Evolutionary conservation across 2,329 filamentous ascomycete species (phyloP).

Genomic region (Ascochyta koolunga): DNA sequence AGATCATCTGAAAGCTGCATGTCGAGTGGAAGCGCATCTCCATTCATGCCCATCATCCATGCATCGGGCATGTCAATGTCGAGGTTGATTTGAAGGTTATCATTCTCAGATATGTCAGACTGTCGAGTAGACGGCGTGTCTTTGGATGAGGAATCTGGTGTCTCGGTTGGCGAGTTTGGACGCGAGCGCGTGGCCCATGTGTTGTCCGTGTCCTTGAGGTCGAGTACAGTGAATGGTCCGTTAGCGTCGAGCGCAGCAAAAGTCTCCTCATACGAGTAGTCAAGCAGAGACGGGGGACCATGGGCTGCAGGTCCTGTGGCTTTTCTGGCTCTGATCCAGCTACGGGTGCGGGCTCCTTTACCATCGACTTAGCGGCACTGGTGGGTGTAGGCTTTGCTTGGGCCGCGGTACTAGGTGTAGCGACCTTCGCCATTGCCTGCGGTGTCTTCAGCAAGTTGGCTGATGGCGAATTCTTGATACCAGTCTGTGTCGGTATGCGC

Average conservation of each 20-base stretch:
- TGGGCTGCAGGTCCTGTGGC: conserved; percentile 34
- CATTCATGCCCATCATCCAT: conserved; percentile 36
- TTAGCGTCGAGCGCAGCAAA: conserved; percentile 42
- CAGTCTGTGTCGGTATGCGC: conserved; percentile 45
- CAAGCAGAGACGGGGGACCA: conserved; percentile 38
- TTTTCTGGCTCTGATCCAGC: conserved; percentile 23
- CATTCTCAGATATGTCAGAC: conserved; percentile 52
- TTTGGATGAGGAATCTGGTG: conserved; percentile 46
- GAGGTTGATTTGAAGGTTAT: conserved; percentile 50
- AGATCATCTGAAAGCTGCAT: conserved; percentile 41
- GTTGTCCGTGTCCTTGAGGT: conserved; percentile 45
- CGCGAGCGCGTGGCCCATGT: conserved; percentile 43
- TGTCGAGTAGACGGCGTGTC: conserved; percentile 46
- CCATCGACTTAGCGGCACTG: conserved; percentile 30
- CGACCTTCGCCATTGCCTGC: conserved; percentile 41
- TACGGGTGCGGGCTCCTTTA: conserved; percentile 32
- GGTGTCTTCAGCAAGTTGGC: conserved; percentile 48
- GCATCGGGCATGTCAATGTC: conserved; percentile 44
- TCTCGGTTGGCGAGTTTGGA: conserved; percentile 39
- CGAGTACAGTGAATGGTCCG: conserved; percentile 39
- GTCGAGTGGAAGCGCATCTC: conserved; percentile 39
- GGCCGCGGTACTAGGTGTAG: conserved; percentile 41
- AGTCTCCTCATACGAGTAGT: conserved; percentile 43
- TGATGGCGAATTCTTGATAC: conserved; percentile 46
- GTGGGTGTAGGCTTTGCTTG: conserved; percentile 43